Percentiles rank a stretch among this genome's conserved stretches.
These are phyloP conservation scores for Sclerotinia subarctica DNA, from an alignment of 2,329 filamentous ascomycete species.

Conservation along the genomic window DNA sequence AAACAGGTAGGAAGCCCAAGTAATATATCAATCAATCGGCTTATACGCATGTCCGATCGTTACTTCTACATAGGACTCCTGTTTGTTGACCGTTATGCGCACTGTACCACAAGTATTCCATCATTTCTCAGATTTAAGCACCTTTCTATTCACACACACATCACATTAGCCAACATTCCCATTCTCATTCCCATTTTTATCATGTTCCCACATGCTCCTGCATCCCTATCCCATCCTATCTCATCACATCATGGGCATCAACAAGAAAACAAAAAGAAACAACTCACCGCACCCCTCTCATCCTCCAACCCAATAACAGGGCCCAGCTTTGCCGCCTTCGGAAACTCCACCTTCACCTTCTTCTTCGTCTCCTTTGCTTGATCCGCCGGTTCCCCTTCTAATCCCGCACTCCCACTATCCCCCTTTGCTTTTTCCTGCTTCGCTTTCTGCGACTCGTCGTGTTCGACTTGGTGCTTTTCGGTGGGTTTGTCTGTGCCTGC, in stretches of 20 bases:
- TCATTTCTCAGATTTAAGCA: not conserved
- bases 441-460: not conserved
- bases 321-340: not conserved
- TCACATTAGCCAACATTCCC: not conserved
- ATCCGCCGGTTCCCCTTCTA: not conserved
- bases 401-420: not conserved
- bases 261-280: not conserved
- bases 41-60: not conserved
- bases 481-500: not conserved
- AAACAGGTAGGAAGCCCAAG: not conserved
- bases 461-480: conserved; percentile 3
- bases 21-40: not conserved
- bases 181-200: too few relatives aligned
- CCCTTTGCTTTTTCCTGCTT: not conserved
- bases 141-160: conserved; percentile 3
- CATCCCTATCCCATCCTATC: too few relatives aligned
- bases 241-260: too few relatives aligned
- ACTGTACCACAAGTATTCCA: not conserved
- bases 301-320: conserved; percentile 19
- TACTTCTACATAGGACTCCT: too few relatives aligned
- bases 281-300: conserved; percentile 20
- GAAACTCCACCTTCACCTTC: conserved; percentile 12
- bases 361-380: not conserved
- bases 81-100: not conserved
- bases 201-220: too few relatives aligned